phyloP scores from a whole-genome alignment of 306 rosid genomes.

The Begonia masoniana region DNA sequence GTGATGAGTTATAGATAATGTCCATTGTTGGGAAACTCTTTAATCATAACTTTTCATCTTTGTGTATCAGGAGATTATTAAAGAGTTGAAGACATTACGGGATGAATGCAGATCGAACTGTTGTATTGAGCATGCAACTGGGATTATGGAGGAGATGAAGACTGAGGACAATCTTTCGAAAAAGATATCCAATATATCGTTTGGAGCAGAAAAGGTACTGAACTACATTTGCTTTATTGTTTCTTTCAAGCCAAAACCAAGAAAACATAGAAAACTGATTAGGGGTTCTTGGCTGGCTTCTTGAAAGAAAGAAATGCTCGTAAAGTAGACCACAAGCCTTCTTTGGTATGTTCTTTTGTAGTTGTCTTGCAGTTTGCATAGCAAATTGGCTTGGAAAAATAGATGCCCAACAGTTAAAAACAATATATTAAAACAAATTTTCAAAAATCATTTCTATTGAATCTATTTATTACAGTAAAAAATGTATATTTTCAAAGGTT shows the following conservation, averaged over 20 bases:
- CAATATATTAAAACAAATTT: no score
- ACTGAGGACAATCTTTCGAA: constrained; percentile 43
- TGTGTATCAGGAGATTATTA: constrained; percentile 16
- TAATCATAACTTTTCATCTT: background rate
- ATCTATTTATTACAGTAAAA: background rate
- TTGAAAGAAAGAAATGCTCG: no score
- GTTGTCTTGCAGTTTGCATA: no score
- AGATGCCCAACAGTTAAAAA: background rate
- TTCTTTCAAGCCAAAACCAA: background rate
- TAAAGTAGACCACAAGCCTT: no score
- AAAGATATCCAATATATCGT: constrained; percentile 22
- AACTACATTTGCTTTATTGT: background rate
- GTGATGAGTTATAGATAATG: no score
- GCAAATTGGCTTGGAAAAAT: no score
- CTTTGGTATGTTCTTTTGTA: no score
- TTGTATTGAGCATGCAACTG: constrained; percentile 47
- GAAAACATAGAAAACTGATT: no score
- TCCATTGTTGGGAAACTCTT: no score
- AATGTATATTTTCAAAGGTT: no score
- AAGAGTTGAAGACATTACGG: constrained; percentile 34
- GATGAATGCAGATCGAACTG: constrained; percentile 42
- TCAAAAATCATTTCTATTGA: background rate
- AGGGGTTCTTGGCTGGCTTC: no score
- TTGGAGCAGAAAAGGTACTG: constrained; percentile 31
- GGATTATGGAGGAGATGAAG: constrained; percentile 42